These are phyloP conservation scores for Colletotrichum cordylinicola DNA, from an alignment of 2,329 filamentous ascomycete species.

Conservation along the genomic window DNA sequence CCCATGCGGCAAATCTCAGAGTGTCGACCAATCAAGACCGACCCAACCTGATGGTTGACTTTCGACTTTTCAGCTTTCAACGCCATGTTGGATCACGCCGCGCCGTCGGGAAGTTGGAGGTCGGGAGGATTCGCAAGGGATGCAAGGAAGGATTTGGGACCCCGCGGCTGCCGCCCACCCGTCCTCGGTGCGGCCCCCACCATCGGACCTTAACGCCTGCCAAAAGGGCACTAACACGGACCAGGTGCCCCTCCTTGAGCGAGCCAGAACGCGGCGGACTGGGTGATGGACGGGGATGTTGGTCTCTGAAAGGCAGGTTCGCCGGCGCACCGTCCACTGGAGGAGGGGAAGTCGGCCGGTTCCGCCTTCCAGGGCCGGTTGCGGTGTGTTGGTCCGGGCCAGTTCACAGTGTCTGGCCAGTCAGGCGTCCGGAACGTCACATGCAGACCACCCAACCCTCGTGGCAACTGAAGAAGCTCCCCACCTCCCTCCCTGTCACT, in stretches of 20 bases:
- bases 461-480: constrained; percentile 12
- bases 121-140: neutral
- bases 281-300: constrained; percentile 6
- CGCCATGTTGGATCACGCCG: neutral
- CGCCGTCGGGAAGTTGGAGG: neutral
- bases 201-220: neutral
- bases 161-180: constrained; percentile 1
- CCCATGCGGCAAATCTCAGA: neutral
- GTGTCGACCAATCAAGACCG: neutral
- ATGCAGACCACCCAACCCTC: constrained; percentile 6
- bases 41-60: neutral
- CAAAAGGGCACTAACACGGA: constrained; percentile 13
- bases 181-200: neutral
- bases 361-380: constrained; percentile 15
- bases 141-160: neutral
- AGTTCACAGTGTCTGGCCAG: neutral
- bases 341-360: constrained; percentile 7
- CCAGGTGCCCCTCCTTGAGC: constrained; percentile 6
- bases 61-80: neutral
- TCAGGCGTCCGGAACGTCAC: constrained; percentile 12
- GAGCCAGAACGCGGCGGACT: constrained; percentile 4
- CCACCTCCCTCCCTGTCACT: neutral
- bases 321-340: constrained; percentile 9
- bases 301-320: neutral
- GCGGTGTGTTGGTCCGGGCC: neutral